A percentile compares a stretch with the other conserved stretches of the same genome.
These are phyloP conservation scores for Arthrinium puccinioides DNA, from an alignment of 2,329 filamentous ascomycete species.

Conservation along the genomic window DNA sequence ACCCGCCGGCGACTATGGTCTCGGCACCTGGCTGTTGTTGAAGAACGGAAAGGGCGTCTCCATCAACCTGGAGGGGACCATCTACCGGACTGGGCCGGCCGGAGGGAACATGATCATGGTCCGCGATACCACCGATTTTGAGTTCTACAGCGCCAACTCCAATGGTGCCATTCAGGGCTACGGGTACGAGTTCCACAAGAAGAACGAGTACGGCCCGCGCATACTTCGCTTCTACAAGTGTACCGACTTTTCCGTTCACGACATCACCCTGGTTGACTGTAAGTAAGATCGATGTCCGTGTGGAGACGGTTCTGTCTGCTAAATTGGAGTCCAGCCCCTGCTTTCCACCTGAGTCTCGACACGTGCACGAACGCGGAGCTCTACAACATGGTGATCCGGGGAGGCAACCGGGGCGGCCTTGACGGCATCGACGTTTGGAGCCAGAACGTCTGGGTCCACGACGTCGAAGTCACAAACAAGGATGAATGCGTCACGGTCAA, in stretches of 20 bases:
- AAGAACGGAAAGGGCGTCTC: slow-evolving; percentile 7
- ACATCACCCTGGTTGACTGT: slow-evolving; percentile 35
- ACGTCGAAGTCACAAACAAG: slow-evolving; percentile 52
- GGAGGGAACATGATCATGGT: slow-evolving; percentile 12
- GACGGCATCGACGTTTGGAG: slow-evolving; percentile 49
- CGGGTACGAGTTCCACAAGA: slow-evolving; percentile 35
- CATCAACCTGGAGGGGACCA: slow-evolving; percentile 32
- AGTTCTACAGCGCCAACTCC: slow-evolving; percentile 32
- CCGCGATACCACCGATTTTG: slow-evolving; percentile 30
- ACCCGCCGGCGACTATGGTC: slow-evolving; percentile 10
- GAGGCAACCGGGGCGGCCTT: slow-evolving; percentile 37
- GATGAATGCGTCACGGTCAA: slow-evolving; percentile 53
- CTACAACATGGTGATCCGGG: slow-evolving; percentile 42
- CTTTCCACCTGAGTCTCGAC: slow-evolving; percentile 38
- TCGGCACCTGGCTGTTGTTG: slow-evolving; percentile 9
- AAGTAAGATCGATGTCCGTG: slow-evolving; percentile 17
- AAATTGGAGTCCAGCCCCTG: slow-evolving; percentile 5
- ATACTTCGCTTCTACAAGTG: slow-evolving; percentile 35
- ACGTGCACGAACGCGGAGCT: slow-evolving; percentile 39
- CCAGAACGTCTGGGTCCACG: slow-evolving; percentile 48
- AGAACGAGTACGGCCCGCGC: slow-evolving; percentile 27
- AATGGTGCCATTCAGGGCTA: slow-evolving; percentile 41
- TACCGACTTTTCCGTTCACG: slow-evolving; percentile 37
- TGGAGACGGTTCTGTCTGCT: neutral
- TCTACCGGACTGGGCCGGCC: slow-evolving; percentile 10